A percentile compares a stretch with the other conserved stretches of the same genome.
Evolutionary conservation across 176 grass and related monocot species (phyloP).

Genomic region (Saccharum spontaneum): DNA sequence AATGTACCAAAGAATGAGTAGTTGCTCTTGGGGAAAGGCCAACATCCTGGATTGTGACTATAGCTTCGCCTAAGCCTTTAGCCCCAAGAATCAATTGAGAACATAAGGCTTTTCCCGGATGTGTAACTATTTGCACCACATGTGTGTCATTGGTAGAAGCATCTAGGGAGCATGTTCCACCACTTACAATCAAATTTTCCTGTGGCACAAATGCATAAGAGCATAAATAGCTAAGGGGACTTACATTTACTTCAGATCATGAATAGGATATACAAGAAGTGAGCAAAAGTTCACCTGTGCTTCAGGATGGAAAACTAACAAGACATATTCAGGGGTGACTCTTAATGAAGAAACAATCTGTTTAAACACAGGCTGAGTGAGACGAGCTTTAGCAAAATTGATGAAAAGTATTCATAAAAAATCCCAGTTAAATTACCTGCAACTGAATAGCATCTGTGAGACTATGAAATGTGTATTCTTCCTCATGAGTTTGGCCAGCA

Average conservation of each 20-base stretch:
- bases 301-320: conserved; percentile 80
- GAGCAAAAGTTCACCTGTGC: conserved; percentile 63
- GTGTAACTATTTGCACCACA: conserved; percentile 66
- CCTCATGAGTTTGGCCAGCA: conserved; percentile 31
- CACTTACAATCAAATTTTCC: conserved; percentile 80
- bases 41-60: conserved; percentile 75
- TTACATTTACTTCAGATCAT: conserved; percentile 13
- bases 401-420: not conserved
- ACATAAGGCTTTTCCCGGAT: conserved; percentile 63
- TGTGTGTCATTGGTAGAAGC: conserved; percentile 86
- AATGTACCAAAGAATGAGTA: conserved; percentile 69
- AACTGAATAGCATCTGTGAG: conserved; percentile 82
- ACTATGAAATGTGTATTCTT: conserved; percentile 46
- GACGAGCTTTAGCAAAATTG: conserved; percentile 8
- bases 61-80: conserved; percentile 71
- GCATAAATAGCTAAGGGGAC: conserved; percentile 26
- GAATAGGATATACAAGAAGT: conserved; percentile 28
- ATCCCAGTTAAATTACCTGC: conserved; percentile 62
- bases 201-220: conserved; percentile 48
- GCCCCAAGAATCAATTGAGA: conserved; percentile 77
- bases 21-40: conserved; percentile 79
- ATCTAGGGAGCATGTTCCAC: conserved; percentile 90
- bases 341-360: conserved; percentile 88
- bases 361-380: conserved; percentile 32
- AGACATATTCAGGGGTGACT: conserved; percentile 67